Evolutionary conservation across 164 flowering plant species (phyloP), one percentile per base, ranked within the genome.

Genomic region (Dillenia turbinata): DNA sequence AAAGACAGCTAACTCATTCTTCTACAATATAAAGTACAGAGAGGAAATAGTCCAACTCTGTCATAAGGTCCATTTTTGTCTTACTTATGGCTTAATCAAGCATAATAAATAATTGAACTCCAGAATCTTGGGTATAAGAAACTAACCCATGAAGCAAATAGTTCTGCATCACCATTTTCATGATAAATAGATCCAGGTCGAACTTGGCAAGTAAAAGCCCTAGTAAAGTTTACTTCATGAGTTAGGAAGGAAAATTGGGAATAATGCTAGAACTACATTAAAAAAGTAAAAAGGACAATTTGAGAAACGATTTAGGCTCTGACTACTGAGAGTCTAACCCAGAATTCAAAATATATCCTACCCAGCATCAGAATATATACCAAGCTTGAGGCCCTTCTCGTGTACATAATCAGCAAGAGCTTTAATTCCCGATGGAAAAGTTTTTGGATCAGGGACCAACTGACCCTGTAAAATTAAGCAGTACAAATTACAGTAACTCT

Each of bases 281-380:
- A 40, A 63, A 40, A 19, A 55, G 24, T 47, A 16, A 17, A 45
- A 50, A 14, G 3, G 14, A 16, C 10, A 7, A 40, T 43, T 12
- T 9, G 22, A 8, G 10, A 43, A 26, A 49, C 17, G 43, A 19
- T 33, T 8, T 24, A 49, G 45, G 49, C 52, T 14, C 46, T 56
- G 63, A 55, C 12, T 60, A 43, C 45, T 13, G 58, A 57, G 45
- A 62, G 19, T 64, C 46, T 19, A 52, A 44, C 24, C 52, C 12
- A 17, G 6, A 46, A 22, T 57, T 47, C 11, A 44, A 62, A 64
- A 65, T 48, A 63, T 57, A 59, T 56, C 88, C 68, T 88, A 95
- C 97, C 97, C 97, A 69, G 97, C 99, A 85, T 86, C 92, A 67
- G 97, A 95, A 78, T 95, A 95, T 52, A 95, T 92, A 50, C 99